phyloP scores from a whole-genome alignment of 225 moss, liverwort and hornwort species.

The Bryum argenteum region DNA sequence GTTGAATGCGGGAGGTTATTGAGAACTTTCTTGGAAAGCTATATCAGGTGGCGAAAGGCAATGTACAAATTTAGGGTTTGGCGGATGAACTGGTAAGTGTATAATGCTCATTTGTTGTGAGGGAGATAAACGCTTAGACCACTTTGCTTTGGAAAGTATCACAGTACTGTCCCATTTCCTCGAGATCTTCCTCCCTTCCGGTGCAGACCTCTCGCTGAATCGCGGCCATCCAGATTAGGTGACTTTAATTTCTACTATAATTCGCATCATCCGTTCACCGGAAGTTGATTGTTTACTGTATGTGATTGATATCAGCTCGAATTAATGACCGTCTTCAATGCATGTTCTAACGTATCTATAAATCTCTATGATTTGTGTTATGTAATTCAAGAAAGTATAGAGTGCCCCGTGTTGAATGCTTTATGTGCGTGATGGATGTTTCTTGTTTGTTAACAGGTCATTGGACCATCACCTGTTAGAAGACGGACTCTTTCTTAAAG shows the following conservation, averaged over 20 bases:
- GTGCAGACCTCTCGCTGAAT: neutral
- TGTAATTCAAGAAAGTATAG: neutral
- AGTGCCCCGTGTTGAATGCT: slow-evolving; percentile 5
- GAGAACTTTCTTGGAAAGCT: neutral
- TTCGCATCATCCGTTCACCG: neutral
- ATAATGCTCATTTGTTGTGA: neutral
- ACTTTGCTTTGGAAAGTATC: neutral
- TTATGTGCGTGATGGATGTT: neutral
- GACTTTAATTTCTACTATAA: slow-evolving; percentile 1
- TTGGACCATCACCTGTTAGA: neutral
- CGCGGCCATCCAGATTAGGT: neutral
- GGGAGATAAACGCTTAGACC: neutral
- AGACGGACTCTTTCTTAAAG: neutral
- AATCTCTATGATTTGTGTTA: neutral
- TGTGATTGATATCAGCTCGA: neutral
- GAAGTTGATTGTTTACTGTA: neutral
- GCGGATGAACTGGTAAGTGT: neutral
- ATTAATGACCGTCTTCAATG: neutral
- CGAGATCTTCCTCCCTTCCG: neutral
- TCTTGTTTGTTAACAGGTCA: neutral
- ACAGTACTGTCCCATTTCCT: neutral
- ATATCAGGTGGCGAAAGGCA: neutral
- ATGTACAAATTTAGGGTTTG: slow-evolving; percentile 5
- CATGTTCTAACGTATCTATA: no score
- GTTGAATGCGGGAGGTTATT: neutral